A percentile compares a stretch with the other conserved stretches of the same genome.
Conservation (phyloP, 495 filamentous ascomycete genomes). For the Apiosordaria backusii region DNA sequence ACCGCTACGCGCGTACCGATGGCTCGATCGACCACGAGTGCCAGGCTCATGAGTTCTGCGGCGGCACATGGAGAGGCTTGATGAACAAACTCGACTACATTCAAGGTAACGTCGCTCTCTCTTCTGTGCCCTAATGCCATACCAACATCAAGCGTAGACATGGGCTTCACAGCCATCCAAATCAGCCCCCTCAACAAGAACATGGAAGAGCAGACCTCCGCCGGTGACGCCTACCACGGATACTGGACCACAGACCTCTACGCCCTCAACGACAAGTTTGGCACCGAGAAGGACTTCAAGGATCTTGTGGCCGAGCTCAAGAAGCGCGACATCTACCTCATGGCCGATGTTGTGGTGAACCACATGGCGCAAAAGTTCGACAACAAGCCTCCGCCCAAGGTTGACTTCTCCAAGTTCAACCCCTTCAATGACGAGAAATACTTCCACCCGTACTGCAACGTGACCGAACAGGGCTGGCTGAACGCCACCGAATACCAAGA, state of each 20-base stretch:
- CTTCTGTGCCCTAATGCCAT: neutral
- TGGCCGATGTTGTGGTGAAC: conserved; percentile 79
- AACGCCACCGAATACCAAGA: conserved; percentile 43
- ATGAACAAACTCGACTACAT: conserved; percentile 36
- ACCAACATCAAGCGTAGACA: conserved; percentile 51
- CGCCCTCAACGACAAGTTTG: conserved; percentile 60
- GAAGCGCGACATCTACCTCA: conserved; percentile 63
- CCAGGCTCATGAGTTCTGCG: conserved; percentile 62
- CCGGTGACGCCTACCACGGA: conserved; percentile 64
- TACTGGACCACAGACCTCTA: conserved; percentile 72
- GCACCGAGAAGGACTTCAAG: conserved; percentile 61
- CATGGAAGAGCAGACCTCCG: conserved; percentile 46
- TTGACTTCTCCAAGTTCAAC: conserved; percentile 62
- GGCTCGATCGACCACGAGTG: conserved; percentile 56
- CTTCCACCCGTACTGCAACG: conserved; percentile 66
- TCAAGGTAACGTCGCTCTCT: conserved; percentile 19
- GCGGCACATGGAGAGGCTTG: conserved; percentile 59
- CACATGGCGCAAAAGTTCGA: conserved; percentile 60
- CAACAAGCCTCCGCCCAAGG: conserved; percentile 44
- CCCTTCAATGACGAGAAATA: conserved; percentile 65
- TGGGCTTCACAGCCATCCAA: conserved; percentile 82
- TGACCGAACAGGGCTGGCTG: conserved; percentile 52
- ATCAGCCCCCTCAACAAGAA: conserved; percentile 72
- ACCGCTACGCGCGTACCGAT: conserved; percentile 67
- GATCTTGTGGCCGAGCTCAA: conserved; percentile 59